phyloP scores from a whole-genome alignment of 2,329 filamentous ascomycete species.

The Aspergillus texensis region DNA sequence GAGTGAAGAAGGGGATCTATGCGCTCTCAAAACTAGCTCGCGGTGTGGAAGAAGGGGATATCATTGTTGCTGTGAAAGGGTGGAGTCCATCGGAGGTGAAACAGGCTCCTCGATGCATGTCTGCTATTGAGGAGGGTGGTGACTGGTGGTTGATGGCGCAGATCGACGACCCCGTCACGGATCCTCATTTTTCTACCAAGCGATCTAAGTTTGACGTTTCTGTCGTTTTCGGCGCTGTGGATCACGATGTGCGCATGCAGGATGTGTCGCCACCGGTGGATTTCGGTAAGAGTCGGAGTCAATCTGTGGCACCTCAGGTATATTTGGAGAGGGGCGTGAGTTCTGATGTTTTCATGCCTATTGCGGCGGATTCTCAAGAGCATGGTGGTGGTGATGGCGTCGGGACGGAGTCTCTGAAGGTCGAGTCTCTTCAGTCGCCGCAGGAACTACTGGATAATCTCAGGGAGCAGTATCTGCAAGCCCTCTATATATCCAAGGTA shows the following conservation, averaged over 20 bases:
- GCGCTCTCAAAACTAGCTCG: slow-evolving; percentile 39
- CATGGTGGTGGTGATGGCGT: slow-evolving; percentile 12
- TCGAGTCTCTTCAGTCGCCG: slow-evolving; percentile 30
- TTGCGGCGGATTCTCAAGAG: slow-evolving; percentile 23
- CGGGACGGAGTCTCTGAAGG: slow-evolving; percentile 6
- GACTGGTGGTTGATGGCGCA: slow-evolving; percentile 41
- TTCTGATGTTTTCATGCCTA: slow-evolving; percentile 10
- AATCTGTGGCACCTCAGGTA: slow-evolving; percentile 18
- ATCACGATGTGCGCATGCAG: slow-evolving; percentile 7
- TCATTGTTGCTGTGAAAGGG: slow-evolving; percentile 41
- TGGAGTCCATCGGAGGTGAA: slow-evolving; percentile 22
- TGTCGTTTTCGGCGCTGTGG: slow-evolving; percentile 32
- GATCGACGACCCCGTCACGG: slow-evolving; percentile 33
- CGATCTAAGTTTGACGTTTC: slow-evolving; percentile 30
- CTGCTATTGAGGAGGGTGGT: neutral
- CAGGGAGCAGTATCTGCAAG: slow-evolving; percentile 45
- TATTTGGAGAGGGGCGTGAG: slow-evolving; percentile 16
- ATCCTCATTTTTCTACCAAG: slow-evolving; percentile 22
- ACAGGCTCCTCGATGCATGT: slow-evolving; percentile 11
- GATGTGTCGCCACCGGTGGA: slow-evolving; percentile 26
- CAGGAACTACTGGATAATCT: slow-evolving; percentile 41
- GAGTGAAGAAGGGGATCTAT: slow-evolving; percentile 43
- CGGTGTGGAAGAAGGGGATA: slow-evolving; percentile 41
- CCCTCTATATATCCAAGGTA: slow-evolving; percentile 49
- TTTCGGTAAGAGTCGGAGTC: slow-evolving; percentile 19